Evolutionary conservation across 192 early-diverging fungal species (phyloP), one percentile per base, ranked within the genome.

Genomic region (Podila minutissima): DNA sequence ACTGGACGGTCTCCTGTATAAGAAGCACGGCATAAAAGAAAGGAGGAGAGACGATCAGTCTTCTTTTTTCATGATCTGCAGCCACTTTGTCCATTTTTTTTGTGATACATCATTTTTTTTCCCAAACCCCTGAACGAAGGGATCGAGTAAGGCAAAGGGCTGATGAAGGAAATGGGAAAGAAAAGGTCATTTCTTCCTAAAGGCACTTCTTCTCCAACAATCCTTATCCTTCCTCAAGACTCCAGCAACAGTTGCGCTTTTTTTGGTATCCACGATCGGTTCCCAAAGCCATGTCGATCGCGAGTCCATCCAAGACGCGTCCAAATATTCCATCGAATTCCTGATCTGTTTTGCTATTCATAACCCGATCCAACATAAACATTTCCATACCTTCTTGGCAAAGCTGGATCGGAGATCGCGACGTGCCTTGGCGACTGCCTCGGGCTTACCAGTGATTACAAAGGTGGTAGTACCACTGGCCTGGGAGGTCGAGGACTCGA

Each of bases 401-500:
- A 95, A 86, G 66, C 86, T 87, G 62, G 91, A 78, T 65, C 93
- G 84, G 15, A 99, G 82, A 58, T 96, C 93, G 35, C 92, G 91
- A 68, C 94, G 94, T 17, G 95, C 94, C 55, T 86, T 85, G 64
- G 89, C 90, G 22, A 97, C 94, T 65, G 88, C 88, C 24, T 94
- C 93, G n/a, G 89, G 81, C 57, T 89, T 89, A 57, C 97, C 97
- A 74, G 89, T 90, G 83, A 98, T 91, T 28, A 97, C 74, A 64
- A 97, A 94, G 24, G 96, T 96, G 33, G 93, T 89, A 3, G 90
- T 91, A 17, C 89, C 87, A 26, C 89, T 88, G 41, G 86, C 89
- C 35, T 85, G 77, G 86, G 93, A 92, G 37, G 93, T 93, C 50
- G 95, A 94, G 17, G 93, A 87, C 53, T 97, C 95, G 66, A 98